These are phyloP conservation scores for Ganoderma multipileum DNA, from an alignment of 1,284 basidiomycete species.

Conservation along the genomic window DNA sequence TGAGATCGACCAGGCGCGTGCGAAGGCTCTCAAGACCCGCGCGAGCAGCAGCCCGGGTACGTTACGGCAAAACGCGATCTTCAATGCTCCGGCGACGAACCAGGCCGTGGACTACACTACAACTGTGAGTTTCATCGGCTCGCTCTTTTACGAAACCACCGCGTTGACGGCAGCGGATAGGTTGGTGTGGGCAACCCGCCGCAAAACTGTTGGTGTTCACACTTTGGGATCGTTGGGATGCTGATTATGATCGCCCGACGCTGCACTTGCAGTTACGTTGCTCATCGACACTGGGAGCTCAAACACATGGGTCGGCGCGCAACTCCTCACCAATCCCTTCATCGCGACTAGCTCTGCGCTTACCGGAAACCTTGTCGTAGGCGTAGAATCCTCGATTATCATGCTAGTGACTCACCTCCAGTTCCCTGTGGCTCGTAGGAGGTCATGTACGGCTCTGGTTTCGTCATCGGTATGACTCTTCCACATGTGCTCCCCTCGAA, in stretches of 20 bases:
- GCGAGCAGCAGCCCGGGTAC: neutral
- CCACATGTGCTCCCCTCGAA: neutral
- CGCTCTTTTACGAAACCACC: neutral
- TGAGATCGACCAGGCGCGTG: constrained; percentile 33
- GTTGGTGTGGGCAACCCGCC: constrained; percentile 33
- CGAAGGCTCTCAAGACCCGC: constrained; percentile 25
- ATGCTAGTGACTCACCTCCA: neutral
- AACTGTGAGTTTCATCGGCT: constrained; percentile 22
- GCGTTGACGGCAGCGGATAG: constrained; percentile 12
- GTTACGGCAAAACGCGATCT: constrained; percentile 14
- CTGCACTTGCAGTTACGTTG: constrained; percentile 21
- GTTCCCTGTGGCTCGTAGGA: constrained; percentile 26
- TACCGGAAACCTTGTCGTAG: constrained; percentile 26
- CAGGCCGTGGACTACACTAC: constrained; percentile 34
- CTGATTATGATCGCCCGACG: neutral
- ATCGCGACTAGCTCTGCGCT: constrained; percentile 46
- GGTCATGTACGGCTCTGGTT: constrained; percentile 59
- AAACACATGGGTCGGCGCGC: constrained; percentile 70
- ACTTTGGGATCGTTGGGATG: neutral
- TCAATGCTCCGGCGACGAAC: constrained; percentile 32
- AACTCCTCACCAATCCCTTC: constrained; percentile 40
- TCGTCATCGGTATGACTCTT: constrained; percentile 48
- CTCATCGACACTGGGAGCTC: constrained; percentile 43
- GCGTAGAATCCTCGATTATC: neutral
- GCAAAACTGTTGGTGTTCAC: constrained; percentile 27